Percentiles rank a stretch among this genome's conserved stretches.
Conservation (phyloP, 352 stramenopile genomes). For the Blastocystis sp. region DNA sequence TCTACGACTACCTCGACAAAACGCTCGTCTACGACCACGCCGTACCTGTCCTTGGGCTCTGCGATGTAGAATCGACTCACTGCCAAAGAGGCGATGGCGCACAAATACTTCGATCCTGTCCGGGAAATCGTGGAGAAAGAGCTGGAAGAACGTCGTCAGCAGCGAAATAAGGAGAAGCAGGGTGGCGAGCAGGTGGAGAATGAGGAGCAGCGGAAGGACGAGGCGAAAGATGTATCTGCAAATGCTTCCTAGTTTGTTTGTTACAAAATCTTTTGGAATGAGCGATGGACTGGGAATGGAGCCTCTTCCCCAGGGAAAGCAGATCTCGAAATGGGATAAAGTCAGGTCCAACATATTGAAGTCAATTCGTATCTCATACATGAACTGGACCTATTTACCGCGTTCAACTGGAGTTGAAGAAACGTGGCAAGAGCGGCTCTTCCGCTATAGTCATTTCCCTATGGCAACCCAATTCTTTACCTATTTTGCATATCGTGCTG, state of each 20-base stretch:
- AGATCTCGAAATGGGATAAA: conserved; percentile 14
- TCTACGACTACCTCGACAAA: conserved; percentile 88
- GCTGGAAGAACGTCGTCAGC: neutral
- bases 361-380: conserved; percentile 53
- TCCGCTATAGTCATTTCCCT: conserved; percentile 52
- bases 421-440: neutral
- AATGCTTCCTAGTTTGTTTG: neutral
- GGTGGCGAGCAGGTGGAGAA: neutral
- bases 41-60: neutral
- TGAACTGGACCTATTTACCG: conserved; percentile 59
- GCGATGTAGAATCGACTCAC: conserved; percentile 71
- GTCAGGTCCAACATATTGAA: neutral
- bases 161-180: neutral
- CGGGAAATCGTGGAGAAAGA: conserved; percentile 65
- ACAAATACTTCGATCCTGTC: conserved; percentile 93
- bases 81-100: conserved; percentile 92
- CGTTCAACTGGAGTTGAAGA: conserved; percentile 32
- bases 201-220: neutral
- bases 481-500: conserved; percentile 54
- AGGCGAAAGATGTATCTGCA: neutral
- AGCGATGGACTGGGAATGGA: neutral
- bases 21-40: conserved; percentile 72
- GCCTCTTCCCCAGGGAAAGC: neutral
- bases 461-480: conserved; percentile 57
- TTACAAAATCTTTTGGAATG: neutral